Percentiles rank a stretch among this genome's conserved stretches.
phyloP scores from a whole-genome alignment of 2,329 filamentous ascomycete species.

The Cercospora zeina region DNA sequence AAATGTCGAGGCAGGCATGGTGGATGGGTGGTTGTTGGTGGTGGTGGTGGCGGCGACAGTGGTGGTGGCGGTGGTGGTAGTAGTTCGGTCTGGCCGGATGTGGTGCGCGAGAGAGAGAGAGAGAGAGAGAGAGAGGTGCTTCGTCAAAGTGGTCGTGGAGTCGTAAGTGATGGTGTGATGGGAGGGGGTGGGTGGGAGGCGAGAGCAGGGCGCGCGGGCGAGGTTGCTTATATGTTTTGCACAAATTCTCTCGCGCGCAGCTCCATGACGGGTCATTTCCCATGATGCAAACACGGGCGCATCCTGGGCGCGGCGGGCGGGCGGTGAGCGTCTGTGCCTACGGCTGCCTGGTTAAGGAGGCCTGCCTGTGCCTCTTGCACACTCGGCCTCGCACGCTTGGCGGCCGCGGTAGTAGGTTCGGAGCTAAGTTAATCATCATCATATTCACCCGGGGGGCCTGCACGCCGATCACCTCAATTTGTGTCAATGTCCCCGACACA shows the following conservation, averaged over 20 bases:
- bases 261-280: conserved; percentile 30
- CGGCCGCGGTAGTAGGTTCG: conserved; percentile 14
- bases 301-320: conserved; percentile 17
- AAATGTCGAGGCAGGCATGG: conserved; percentile 47
- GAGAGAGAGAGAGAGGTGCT: not conserved
- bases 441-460: too few relatives aligned
- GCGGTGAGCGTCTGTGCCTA: conserved; percentile 26
- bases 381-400: conserved; percentile 10
- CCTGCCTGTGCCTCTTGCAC: not conserved
- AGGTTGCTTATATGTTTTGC: conserved; percentile 24
- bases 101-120: not conserved
- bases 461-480: too few relatives aligned
- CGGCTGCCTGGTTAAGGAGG: conserved; percentile 26
- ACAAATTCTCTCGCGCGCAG: conserved; percentile 16
- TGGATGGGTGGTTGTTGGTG: conserved; percentile 22
- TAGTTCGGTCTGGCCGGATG: not conserved
- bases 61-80: not conserved
- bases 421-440: too few relatives aligned
- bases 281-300: conserved; percentile 33
- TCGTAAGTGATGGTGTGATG: conserved; percentile 11
- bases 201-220: not conserved
- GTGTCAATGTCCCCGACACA: too few relatives aligned
- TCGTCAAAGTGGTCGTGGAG: conserved; percentile 9
- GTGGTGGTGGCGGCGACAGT: not conserved
- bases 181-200: not conserved